Conservation (phyloP, 805 yeast genomes). For the Tetrapisispora arboricola region DNA sequence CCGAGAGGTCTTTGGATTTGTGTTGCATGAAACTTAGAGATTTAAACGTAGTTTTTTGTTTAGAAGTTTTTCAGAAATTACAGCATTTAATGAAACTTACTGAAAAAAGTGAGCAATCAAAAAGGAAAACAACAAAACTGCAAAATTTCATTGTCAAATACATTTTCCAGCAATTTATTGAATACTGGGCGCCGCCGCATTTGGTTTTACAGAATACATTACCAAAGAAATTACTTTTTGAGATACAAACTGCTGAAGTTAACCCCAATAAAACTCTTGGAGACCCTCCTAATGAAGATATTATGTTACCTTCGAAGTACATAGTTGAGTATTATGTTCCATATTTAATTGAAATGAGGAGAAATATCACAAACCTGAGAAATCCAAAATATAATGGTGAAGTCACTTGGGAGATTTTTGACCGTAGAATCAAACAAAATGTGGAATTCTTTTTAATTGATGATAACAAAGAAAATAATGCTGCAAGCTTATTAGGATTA, state of each 20-base stretch:
- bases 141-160: conserved; percentile 14
- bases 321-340: conserved; percentile 23
- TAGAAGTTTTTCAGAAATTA: conserved; percentile 17
- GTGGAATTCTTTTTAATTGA: conserved; percentile 24
- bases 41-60: conserved; percentile 23
- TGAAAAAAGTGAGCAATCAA: neutral
- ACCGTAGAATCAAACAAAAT: conserved; percentile 14
- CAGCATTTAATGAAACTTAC: conserved; percentile 6
- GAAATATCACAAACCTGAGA: conserved; percentile 30
- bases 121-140: conserved; percentile 1
- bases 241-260: neutral
- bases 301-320: conserved; percentile 6
- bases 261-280: neutral
- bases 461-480: conserved; percentile 25
- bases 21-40: conserved; percentile 27
- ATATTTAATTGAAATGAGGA: conserved; percentile 40
- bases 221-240: conserved; percentile 25
- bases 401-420: conserved; percentile 16
- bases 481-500: conserved; percentile 33
- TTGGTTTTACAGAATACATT: conserved; percentile 35
- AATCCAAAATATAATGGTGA: conserved; percentile 6
- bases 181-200: conserved; percentile 52
- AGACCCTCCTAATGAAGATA: conserved; percentile 3
- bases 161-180: conserved; percentile 33
- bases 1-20: conserved; percentile 17